Evolutionary conservation across 2,329 filamentous ascomycete genomes (phyloP).

Genomic region (Sclerotinia borealis): DNA sequence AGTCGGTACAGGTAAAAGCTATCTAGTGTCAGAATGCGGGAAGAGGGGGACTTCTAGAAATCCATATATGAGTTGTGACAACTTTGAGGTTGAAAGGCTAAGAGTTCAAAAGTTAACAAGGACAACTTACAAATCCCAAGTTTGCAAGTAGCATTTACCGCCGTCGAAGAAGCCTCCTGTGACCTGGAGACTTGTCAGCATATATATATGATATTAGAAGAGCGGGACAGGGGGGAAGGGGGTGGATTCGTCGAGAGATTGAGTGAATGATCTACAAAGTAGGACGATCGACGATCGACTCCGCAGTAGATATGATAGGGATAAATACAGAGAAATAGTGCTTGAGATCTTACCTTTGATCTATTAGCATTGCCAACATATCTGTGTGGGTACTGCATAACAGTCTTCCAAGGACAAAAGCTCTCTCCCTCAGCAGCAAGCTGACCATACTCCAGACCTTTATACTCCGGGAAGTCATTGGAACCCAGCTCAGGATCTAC

Average conservation of each 20-base stretch:
- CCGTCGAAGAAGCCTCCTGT: slow-evolving; percentile 41
- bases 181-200: slow-evolving; percentile 11
- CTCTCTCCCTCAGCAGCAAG: slow-evolving; percentile 25
- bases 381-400: slow-evolving; percentile 52
- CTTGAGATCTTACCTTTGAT: background rate
- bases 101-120: background rate
- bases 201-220: background rate
- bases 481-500: slow-evolving; percentile 3
- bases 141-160: slow-evolving; percentile 50
- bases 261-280: slow-evolving; percentile 3
- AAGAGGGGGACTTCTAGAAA: background rate
- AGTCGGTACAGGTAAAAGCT: slow-evolving; percentile 65
- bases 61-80: background rate
- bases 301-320: background rate
- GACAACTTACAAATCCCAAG: slow-evolving; percentile 69
- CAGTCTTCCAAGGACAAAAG: slow-evolving; percentile 47
- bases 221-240: background rate
- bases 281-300: background rate
- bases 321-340: background rate
- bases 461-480: slow-evolving; percentile 12
- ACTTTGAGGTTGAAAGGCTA: background rate
- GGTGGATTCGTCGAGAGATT: background rate
- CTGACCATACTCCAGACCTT: slow-evolving; percentile 25
- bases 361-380: slow-evolving; percentile 51
- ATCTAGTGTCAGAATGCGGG: background rate